These are phyloP conservation scores for Maudiozyma turicensis DNA, from an alignment of 805 yeast species.

Conservation along the genomic window DNA sequence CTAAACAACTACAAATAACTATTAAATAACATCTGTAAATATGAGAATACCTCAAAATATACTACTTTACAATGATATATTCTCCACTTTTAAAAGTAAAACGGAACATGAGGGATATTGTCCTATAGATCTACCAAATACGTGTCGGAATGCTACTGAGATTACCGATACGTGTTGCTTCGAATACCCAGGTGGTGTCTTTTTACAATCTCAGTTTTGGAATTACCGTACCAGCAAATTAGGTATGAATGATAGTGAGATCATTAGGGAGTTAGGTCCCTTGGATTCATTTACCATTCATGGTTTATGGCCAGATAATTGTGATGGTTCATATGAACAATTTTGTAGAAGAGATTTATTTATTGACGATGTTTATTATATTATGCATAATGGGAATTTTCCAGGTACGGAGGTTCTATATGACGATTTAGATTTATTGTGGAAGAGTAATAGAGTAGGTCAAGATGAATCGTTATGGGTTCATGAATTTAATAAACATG, in stretches of 20 bases:
- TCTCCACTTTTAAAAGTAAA: not conserved
- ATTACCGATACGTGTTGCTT: slow-evolving; percentile 67
- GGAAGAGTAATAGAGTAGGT: slow-evolving; percentile 69
- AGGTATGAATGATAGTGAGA: slow-evolving; percentile 15
- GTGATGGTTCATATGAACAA: slow-evolving; percentile 74
- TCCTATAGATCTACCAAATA: slow-evolving; percentile 48
- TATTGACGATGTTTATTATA: slow-evolving; percentile 39
- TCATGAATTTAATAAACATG: slow-evolving; percentile 92
- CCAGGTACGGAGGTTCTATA: slow-evolving; percentile 41
- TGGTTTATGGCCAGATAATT: slow-evolving; percentile 84
- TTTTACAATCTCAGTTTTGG: slow-evolving; percentile 89
- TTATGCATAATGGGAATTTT: slow-evolving; percentile 31
- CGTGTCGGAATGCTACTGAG: slow-evolving; percentile 49
- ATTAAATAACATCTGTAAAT: not conserved
- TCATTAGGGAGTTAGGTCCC: slow-evolving; percentile 44
- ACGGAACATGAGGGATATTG: slow-evolving; percentile 25
- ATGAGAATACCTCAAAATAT: not conserved
- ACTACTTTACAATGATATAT: not conserved
- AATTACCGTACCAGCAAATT: slow-evolving; percentile 56
- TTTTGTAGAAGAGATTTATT: slow-evolving; percentile 59
- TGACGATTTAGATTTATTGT: slow-evolving; percentile 44
- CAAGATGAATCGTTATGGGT: slow-evolving; percentile 67
- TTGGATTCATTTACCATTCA: slow-evolving; percentile 66
- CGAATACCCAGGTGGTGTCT: slow-evolving; percentile 77
- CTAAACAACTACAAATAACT: not conserved